Evolutionary conservation across 1,284 basidiomycete genomes (phyloP), one percentile per base, ranked within the genome.

Genomic region (Ustilago vetiveriae): DNA sequence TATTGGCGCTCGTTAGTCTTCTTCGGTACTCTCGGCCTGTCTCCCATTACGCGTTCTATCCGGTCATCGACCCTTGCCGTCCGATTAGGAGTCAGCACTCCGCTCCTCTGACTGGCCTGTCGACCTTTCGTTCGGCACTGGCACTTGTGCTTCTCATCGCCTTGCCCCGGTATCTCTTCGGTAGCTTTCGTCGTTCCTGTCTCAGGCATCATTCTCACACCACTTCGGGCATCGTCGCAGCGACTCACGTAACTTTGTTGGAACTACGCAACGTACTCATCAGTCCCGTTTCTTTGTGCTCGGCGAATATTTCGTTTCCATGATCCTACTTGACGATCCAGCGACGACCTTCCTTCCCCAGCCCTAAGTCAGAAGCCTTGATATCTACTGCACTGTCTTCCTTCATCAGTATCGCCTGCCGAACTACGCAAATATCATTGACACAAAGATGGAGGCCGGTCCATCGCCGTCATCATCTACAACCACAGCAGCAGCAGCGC

Each of bases 1-100:
- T n/a, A n/a, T n/a, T n/a, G n/a, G n/a, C n/a, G n/a, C n/a, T n/a
- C n/a, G n/a, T n/a, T n/a, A n/a, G n/a, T n/a, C n/a, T n/a, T n/a
- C n/a, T 47, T 57, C 45, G 60, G 54, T 27, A 21, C 41, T 41
- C 45, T 64, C 60, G 60, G 60, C 53, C 26, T 52, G 17, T 23
- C 27, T 16, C 23, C 49, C 39, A 43, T 33, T 19, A 2, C 3
- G 7, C 26, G 13, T 14, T 4, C 40, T 22, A 22, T 13, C 22
- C 40, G 11, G 8, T 0, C 16, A 50, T 50, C 55, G 55, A 48
- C 38, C 30, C 47, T 51, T 23, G 37, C 41, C 32, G 17, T 35
- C 43, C 48, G 43, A 42, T 36, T 49, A 48, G 43, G 33, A 35
- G 30, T 29, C 17, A 13, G 19, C 24, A 29, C 27, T 29, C 27